Evolutionary conservation across 2,329 filamentous ascomycete genomes (phyloP).

Genomic region (Fonsecaea pedrosoi): DNA sequence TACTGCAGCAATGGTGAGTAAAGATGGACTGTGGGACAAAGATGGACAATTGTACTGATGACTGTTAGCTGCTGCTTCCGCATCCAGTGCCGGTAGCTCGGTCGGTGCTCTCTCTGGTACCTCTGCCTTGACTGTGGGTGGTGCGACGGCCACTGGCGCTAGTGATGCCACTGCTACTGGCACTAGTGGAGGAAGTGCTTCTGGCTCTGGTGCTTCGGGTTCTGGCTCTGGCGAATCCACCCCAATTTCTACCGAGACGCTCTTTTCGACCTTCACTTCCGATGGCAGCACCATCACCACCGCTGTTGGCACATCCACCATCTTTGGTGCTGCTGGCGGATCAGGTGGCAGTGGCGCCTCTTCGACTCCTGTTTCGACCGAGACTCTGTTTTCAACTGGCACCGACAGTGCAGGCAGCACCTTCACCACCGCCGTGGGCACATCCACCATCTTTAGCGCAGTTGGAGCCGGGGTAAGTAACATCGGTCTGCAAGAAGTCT

Average conservation of each 20-base stretch:
- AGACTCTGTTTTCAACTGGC: constrained; percentile 35
- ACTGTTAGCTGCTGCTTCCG: constrained; percentile 28
- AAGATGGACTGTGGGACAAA: neutral
- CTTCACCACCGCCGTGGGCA: constrained; percentile 37
- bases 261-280: constrained; percentile 14
- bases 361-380: constrained; percentile 35
- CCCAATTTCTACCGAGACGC: constrained; percentile 18
- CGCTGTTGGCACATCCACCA: constrained; percentile 14
- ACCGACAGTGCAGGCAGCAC: constrained; percentile 38
- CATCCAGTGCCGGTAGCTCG: constrained; percentile 22
- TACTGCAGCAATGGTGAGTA: constrained; percentile 46
- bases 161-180: constrained; percentile 23
- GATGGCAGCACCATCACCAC: constrained; percentile 17
- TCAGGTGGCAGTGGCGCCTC: constrained; percentile 19
- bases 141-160: constrained; percentile 25
- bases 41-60: constrained; percentile 9
- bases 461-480: constrained; percentile 15
- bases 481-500: neutral
- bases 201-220: constrained; percentile 3
- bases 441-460: constrained; percentile 37
- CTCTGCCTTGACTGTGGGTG: constrained; percentile 32
- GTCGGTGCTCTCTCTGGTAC: constrained; percentile 26
- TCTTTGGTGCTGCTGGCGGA: constrained; percentile 13
- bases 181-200: constrained; percentile 18
- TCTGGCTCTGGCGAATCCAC: constrained; percentile 7